Conservation (phyloP, 345 rosid genomes). For the Erodium maritimum region DNA sequence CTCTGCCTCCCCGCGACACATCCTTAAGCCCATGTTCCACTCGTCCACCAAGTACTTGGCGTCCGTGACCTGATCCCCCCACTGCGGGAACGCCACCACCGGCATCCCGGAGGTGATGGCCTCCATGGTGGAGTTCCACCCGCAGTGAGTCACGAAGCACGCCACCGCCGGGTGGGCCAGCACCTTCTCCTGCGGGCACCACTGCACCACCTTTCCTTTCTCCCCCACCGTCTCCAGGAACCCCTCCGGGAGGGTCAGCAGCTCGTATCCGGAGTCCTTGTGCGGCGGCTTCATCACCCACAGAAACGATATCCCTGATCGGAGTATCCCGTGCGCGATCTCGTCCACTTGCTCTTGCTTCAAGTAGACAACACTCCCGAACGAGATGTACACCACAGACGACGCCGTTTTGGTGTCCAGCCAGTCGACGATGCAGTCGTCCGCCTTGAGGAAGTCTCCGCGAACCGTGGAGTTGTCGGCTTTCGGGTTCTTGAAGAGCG, state of each 20-base stretch:
- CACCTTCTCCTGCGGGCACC: conserved; percentile 21
- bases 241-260: conserved; percentile 12
- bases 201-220: conserved; percentile 11
- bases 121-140: conserved; percentile 8
- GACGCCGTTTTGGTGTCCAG: too few species aligned
- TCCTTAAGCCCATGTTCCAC: too few species aligned
- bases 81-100: conserved; percentile 17
- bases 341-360: too few species aligned
- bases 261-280: conserved; percentile 1
- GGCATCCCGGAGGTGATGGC: conserved; percentile 17
- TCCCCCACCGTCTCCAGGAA: conserved; percentile 13
- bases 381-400: too few species aligned
- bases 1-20: too few species aligned
- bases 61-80: conserved; percentile 22
- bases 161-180: conserved; percentile 13
- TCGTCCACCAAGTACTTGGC: conserved; percentile 16
- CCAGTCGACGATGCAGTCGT: too few species aligned
- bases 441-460: too few species aligned
- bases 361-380: too few species aligned
- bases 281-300: not conserved
- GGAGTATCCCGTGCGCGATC: too few species aligned
- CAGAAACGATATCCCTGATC: too few species aligned
- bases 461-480: conserved; percentile 6
- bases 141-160: conserved; percentile 16
- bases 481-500: conserved; percentile 13